phyloP scores from a whole-genome alignment of 1,284 basidiomycete genomes.

The Vanrija sp. region DNA sequence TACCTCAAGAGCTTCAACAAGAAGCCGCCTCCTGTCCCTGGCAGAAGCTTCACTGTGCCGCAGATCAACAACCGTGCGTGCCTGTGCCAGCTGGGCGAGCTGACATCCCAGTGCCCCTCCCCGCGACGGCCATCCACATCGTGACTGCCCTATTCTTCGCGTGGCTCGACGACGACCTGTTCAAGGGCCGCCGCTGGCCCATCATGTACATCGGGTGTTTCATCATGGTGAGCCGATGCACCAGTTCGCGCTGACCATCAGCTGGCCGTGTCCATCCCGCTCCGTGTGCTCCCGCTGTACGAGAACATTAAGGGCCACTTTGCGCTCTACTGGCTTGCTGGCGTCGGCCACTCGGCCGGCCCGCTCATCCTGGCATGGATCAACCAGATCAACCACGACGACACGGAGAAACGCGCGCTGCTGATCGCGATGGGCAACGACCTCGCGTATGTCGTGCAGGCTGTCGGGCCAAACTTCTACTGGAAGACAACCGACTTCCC shows the following conservation, averaged over 20 bases:
- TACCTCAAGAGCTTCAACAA: conserved; percentile 42
- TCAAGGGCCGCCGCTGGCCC: conserved; percentile 33
- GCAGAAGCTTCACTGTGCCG: conserved; percentile 22
- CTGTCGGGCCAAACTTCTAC: conserved; percentile 36
- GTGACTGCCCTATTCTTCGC: conserved; percentile 28
- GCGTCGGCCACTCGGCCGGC: conserved; percentile 3
- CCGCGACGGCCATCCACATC: conserved; percentile 31
- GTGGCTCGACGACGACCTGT: conserved; percentile 35
- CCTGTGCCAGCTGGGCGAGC: not conserved
- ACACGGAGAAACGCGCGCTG: conserved; percentile 37
- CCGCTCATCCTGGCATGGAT: conserved; percentile 31
- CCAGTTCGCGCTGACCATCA: conserved; percentile 4
- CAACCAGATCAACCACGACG: conserved; percentile 31
- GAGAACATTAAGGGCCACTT: conserved; percentile 25
- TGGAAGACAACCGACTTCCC: conserved; percentile 44
- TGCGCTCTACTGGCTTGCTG: conserved; percentile 28
- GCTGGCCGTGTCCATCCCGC: conserved; percentile 20
- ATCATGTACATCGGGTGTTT: conserved; percentile 35
- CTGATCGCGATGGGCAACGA: conserved; percentile 38
- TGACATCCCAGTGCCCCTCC: conserved; percentile 22
- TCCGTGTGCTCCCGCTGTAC: conserved; percentile 32
- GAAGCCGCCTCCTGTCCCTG: conserved; percentile 30
- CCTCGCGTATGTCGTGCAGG: conserved; percentile 41
- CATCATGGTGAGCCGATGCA: conserved; percentile 14
- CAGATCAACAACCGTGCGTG: conserved; percentile 33